Evolutionary conservation across 371 early-diverging fungal species (phyloP).

Genomic region (Mucor racemosus): DNA sequence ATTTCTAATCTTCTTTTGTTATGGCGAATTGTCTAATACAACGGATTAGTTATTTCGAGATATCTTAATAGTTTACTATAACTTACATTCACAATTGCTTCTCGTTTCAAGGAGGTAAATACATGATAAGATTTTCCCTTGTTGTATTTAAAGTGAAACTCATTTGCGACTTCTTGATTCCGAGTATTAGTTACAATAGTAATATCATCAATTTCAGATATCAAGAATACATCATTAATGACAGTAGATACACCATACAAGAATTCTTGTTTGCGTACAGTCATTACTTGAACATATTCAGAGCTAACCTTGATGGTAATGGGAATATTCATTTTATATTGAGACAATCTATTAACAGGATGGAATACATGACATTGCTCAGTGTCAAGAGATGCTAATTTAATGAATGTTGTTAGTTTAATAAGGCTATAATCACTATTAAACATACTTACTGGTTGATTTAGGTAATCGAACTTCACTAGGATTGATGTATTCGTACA

Average conservation of each 20-base stretch:
- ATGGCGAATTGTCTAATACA: constrained; percentile 68
- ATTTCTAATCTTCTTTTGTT: constrained; percentile 74
- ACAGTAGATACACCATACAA: constrained; percentile 73
- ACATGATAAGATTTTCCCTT: constrained; percentile 70
- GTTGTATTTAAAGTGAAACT: constrained; percentile 81
- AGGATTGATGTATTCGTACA: constrained; percentile 72
- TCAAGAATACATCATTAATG: constrained; percentile 87
- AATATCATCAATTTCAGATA: constrained; percentile 86
- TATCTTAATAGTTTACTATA: neutral
- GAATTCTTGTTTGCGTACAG: constrained; percentile 68
- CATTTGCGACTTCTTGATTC: constrained; percentile 67
- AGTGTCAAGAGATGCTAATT: constrained; percentile 67
- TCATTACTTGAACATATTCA: constrained; percentile 83
- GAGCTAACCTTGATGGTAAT: constrained; percentile 82
- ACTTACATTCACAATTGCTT: constrained; percentile 69
- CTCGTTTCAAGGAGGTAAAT: constrained; percentile 79
- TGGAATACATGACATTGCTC: constrained; percentile 68
- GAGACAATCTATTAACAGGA: constrained; percentile 70
- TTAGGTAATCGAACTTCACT: constrained; percentile 80
- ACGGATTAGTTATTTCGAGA: neutral
- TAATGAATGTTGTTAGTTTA: neutral
- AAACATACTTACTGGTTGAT: constrained; percentile 57
- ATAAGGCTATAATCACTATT: neutral
- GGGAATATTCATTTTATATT: constrained; percentile 68
- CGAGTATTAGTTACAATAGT: constrained; percentile 47